These are phyloP conservation scores for Lasiosphaeriaceae sp. DNA, from an alignment of 495 filamentous ascomycete species.

Conservation along the genomic window DNA sequence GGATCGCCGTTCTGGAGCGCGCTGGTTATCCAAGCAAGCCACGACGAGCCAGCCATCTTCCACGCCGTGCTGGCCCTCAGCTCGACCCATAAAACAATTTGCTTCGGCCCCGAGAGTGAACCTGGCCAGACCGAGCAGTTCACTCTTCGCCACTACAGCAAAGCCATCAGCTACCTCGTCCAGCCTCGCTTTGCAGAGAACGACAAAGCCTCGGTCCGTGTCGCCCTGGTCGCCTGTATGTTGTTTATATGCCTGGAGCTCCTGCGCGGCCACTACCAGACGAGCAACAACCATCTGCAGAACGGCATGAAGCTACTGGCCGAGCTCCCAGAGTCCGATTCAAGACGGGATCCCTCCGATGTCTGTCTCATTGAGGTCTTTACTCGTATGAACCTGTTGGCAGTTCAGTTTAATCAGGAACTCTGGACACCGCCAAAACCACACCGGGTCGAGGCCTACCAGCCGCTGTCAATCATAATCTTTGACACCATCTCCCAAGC, in stretches of 20 bases:
- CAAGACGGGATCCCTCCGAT: not conserved
- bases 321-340: not conserved
- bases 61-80: slow-evolving; percentile 48
- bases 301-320: slow-evolving; percentile 1
- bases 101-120: not conserved
- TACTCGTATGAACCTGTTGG: not conserved
- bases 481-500: not conserved
- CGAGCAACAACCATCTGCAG: not conserved
- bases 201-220: not conserved
- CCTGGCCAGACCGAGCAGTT: slow-evolving; percentile 20
- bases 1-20: slow-evolving; percentile 44
- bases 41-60: slow-evolving; percentile 45
- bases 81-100: not conserved
- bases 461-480: not conserved
- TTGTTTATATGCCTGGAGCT: slow-evolving; percentile 1
- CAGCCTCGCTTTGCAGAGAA: slow-evolving; percentile 18
- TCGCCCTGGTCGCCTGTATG: slow-evolving; percentile 1
- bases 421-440: not conserved
- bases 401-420: not conserved
- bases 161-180: slow-evolving; percentile 38
- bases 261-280: not conserved
- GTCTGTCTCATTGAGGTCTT: not conserved
- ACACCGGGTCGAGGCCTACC: too few species aligned
- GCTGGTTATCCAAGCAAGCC: slow-evolving; percentile 42
- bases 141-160: slow-evolving; percentile 43